Percentiles rank a stretch among this genome's conserved stretches.
Conservation (phyloP, 768 basidiomycete species). For the Galerina marginata region DNA sequence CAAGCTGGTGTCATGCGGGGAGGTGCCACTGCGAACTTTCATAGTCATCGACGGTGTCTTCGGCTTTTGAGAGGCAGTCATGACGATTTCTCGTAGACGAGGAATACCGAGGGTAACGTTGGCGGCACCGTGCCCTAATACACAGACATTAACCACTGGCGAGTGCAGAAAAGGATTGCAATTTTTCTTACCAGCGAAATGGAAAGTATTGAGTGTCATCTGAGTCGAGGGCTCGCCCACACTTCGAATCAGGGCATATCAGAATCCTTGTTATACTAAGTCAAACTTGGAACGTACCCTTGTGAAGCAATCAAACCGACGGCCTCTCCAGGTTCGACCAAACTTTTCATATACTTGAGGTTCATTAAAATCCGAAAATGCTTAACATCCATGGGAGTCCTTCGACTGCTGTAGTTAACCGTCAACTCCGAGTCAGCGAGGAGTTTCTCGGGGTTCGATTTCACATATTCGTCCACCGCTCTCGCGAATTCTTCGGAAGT, state of each 20-base stretch:
- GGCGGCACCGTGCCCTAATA: conserved; percentile 92
- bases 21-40: conserved; percentile 59
- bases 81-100: conserved; percentile 96
- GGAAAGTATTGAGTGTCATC: conserved; percentile 99
- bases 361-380: conserved; percentile 87
- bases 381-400: conserved; percentile 49
- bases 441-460: conserved; percentile 66
- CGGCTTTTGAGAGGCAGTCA: conserved; percentile 95
- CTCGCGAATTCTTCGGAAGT: conserved; percentile 92
- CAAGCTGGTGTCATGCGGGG: conserved; percentile 59
- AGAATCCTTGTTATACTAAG: not conserved
- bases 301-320: conserved; percentile 96
- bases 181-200: conserved; percentile 80
- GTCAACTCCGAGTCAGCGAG: conserved; percentile 36
- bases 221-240: conserved; percentile 99
- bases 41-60: conserved; percentile 98
- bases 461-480: conserved; percentile 79
- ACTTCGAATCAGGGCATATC: conserved; percentile 46
- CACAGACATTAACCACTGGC: conserved; percentile 7
- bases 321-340: conserved; percentile 98
- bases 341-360: conserved; percentile 89
- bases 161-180: not conserved
- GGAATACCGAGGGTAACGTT: conserved; percentile 99
- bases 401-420: conserved; percentile 46
- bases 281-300: conserved; percentile 63